Base-by-base conservation (phyloP, 2,329 filamentous ascomycete species). In the Aspergillus sclerotialis region DNA sequence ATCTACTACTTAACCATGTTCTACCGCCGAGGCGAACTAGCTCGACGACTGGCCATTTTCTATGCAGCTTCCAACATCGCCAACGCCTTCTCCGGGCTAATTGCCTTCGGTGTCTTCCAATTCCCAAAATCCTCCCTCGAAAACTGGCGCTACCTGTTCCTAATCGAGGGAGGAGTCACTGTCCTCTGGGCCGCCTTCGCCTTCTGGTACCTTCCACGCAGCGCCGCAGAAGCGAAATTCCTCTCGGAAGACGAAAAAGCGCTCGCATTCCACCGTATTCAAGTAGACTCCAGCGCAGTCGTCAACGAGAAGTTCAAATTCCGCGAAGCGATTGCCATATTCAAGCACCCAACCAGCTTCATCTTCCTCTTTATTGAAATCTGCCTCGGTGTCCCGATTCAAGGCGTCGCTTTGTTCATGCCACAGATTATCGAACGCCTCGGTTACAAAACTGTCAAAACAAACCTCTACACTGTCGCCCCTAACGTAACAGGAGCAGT, bases 381-480 rank as follows among this genome's bases (percentile, higher is more conserved):
- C 36, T 78, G 75, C 45, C 62, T 78, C 10, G 75, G 75, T 23
- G 73, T 78, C 0, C 75, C 75, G 0, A 52, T 78, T 8, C 73
- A 77, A 42, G 72, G 68, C 4, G 73, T 78, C 4, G 58, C 64
- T 0, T 64, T 78, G 2, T 79, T 78, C 53, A 54, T 79, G 29
- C 75, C 75, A 0, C 72, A 76, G 41, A 79, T 79, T 40, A 65
- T 78, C 13, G 56, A 55, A 3, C 57, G 71, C 3, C 60, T 78
- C 4, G 68, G 69, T 7, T 77, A 73, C 50, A 45, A 55, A 31
- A 70, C 66, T n/a, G 68, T 78, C 40, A 76, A 77, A 48, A 88
- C 84, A 0, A 90, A 92, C 49, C 69, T 90, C 0, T 88, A 84
- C 61, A 89, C 84, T 0, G 84, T 90, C 0, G 85, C 84, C 0